Conservation (phyloP, 202 grass and related monocot genomes). For the Saccharum hybrid region DNA sequence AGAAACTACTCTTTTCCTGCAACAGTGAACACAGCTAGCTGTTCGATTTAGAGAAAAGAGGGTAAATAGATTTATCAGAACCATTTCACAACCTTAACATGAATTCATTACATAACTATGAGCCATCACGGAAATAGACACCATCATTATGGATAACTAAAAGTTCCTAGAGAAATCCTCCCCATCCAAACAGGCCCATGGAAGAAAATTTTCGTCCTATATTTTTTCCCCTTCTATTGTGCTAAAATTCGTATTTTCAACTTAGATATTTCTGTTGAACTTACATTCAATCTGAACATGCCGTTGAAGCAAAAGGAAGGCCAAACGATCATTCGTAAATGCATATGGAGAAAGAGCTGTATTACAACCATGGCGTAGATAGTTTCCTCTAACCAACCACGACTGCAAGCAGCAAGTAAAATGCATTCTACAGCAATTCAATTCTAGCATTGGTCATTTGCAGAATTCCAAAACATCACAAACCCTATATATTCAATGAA, state of each 20-base stretch:
- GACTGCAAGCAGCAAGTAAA: constrained; percentile 10
- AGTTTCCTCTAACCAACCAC: neutral
- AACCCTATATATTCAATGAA: neutral
- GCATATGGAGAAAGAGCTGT: neutral
- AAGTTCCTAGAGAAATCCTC: neutral
- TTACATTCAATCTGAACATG: neutral
- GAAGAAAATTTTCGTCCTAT: neutral
- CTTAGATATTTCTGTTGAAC: neutral
- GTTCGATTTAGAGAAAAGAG: constrained; percentile 29
- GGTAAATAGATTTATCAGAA: constrained; percentile 16
- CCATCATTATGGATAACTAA: neutral
- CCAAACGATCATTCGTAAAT: neutral
- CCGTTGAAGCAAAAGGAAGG: neutral
- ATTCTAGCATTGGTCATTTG: neutral
- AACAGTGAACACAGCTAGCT: constrained; percentile 9
- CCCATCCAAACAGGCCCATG: neutral
- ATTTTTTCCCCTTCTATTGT: neutral
- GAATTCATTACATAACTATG: neutral
- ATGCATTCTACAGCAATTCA: neutral
- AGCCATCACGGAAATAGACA: neutral
- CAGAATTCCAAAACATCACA: neutral
- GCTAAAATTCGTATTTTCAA: neutral
- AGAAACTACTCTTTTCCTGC: constrained; percentile 98
- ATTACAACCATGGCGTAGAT: neutral
- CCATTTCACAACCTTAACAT: neutral